These are phyloP conservation scores for Populus ilicifolia DNA, from an alignment of 345 rosid species.

Conservation along the genomic window DNA sequence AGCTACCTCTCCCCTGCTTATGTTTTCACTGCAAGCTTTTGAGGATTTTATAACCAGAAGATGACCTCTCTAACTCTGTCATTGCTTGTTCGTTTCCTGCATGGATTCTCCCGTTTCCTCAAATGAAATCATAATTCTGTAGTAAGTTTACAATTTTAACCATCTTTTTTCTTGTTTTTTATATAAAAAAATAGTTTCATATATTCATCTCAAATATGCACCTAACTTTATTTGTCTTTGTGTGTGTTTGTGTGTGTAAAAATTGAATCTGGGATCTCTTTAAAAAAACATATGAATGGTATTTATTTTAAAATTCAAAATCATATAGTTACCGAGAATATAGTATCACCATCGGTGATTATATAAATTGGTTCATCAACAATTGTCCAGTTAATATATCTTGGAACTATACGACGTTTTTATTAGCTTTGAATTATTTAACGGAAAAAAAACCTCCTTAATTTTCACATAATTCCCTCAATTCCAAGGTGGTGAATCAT, in stretches of 20 bases:
- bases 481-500: too few species aligned
- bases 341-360: not conserved
- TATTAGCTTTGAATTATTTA: too few species aligned
- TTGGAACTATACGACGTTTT: not conserved
- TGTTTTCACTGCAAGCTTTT: conserved; percentile 12
- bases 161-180: not conserved
- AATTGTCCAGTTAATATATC: not conserved
- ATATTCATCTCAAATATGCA: not conserved
- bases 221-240: not conserved
- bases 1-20: not conserved
- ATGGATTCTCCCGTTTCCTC: conserved; percentile 29
- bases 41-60: conserved; percentile 21
- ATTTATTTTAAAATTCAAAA: too few species aligned
- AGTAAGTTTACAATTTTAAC: conserved; percentile 10
- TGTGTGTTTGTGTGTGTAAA: too few species aligned
- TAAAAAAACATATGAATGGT: not conserved
- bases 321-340: not conserved
- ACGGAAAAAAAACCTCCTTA: too few species aligned
- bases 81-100: conserved; percentile 35
- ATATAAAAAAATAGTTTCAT: not conserved
- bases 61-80: conserved; percentile 4
- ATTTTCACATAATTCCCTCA: too few species aligned
- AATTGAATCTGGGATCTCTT: not conserved
- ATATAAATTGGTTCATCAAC: not conserved
- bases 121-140: conserved; percentile 5